Evolutionary conservation across 2,329 filamentous ascomycete genomes (phyloP), one percentile per base, ranked within the genome.

Genomic region (Cytospora mali): DNA sequence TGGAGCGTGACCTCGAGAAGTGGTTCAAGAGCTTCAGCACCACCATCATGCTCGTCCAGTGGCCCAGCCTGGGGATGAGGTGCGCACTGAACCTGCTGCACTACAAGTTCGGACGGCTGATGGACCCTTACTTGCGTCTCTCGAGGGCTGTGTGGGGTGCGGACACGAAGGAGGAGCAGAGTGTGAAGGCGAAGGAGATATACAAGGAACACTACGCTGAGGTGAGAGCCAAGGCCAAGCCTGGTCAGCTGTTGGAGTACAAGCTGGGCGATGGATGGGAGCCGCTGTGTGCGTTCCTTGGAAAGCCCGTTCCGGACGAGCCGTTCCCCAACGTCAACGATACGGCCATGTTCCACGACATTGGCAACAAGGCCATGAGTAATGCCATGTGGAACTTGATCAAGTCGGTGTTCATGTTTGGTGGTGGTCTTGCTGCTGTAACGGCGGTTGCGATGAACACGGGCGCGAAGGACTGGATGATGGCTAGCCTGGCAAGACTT

Each of bases 1-100:
- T 75, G 6, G 69, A 68, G 6, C 70, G 73, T 23, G 71, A 74
- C 64, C 68, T 70, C 14, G 69, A 71, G 23, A 67, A 66, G 54
- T 75, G 73, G 73, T 71, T 68, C 68, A 61, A 66, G 51, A 73
- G 71, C 61, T 66, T 72, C 48, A 61, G 57, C 28, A 58, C 52
- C 10, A 62, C 62, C 29, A 62, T 65, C 59, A 61, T 61, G 59
- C 52, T 48, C 23, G 59, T 61, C 6, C 60, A 59, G 55, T 58
- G 53, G 48, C 48, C 61, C 50, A 21, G 57, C 62, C 4, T 59
- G 33, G 62, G 60, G 31, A 16, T 65, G 33, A 55, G 59, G 27
- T 46, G 55, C 59, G 25, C 59, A 18, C 33, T 65, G 50, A 39
- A 35, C 35, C 46, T 60, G 18, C 28, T 61, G 33, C 55, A 59